Conservation (phyloP, 2,329 filamentous ascomycete genomes). For the Hawksworthiomyces lignivorus region DNA sequence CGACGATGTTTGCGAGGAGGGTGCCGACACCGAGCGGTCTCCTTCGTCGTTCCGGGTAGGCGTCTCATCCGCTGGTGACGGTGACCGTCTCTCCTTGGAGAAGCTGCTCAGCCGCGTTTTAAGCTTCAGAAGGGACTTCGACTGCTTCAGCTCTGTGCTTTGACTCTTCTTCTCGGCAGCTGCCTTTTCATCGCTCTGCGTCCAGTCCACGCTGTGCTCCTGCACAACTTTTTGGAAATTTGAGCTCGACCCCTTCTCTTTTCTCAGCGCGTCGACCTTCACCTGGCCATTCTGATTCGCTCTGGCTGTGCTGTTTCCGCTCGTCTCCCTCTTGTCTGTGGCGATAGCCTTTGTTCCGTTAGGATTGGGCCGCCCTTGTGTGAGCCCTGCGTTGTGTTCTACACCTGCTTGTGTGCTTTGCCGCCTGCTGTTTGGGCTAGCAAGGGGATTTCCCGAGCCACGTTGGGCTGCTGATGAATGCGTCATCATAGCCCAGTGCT, state of each 20-base stretch:
- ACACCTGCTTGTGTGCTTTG: too few species aligned
- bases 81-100: constrained; percentile 16
- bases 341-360: background rate
- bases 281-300: too few species aligned
- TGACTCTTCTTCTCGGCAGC: constrained; percentile 13
- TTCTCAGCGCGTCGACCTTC: too few species aligned
- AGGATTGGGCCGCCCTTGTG: too few species aligned
- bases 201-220: constrained; percentile 47
- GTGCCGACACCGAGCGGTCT: constrained; percentile 2
- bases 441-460: constrained; percentile 3
- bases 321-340: too few species aligned
- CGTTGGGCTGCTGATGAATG: background rate
- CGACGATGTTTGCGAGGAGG: constrained; percentile 17
- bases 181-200: constrained; percentile 43
- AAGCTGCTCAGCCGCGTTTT: constrained; percentile 32
- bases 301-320: too few species aligned
- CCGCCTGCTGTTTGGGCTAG: background rate
- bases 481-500: background rate
- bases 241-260: too few species aligned
- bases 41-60: constrained; percentile 1
- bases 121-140: constrained; percentile 42
- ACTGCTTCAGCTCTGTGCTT: constrained; percentile 16
- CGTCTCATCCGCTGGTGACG: background rate
- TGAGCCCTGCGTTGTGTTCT: too few species aligned
- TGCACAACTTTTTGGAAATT: constrained; percentile 15